Conservation (phyloP, 352 stramenopile genomes). For the Peronospora destructor region DNA sequence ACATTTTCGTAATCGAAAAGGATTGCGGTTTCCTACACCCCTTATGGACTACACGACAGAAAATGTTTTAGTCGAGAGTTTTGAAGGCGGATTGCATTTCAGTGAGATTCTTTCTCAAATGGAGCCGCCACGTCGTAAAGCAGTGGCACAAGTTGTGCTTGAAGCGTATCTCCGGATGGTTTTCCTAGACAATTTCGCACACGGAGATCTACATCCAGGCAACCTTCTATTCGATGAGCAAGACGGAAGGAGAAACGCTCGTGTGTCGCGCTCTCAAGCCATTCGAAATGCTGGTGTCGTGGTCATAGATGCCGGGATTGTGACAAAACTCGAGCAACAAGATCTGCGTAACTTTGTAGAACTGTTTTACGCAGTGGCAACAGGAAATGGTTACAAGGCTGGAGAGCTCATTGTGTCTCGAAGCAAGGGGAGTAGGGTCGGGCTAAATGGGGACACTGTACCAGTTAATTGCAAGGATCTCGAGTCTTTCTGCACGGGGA, state of each 20-base stretch:
- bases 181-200: slow-evolving; percentile 93
- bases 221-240: slow-evolving; percentile 81
- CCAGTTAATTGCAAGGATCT: slow-evolving; percentile 56
- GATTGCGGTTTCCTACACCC: slow-evolving; percentile 68
- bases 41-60: slow-evolving; percentile 67
- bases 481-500: slow-evolving; percentile 62
- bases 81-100: slow-evolving; percentile 76
- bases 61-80: slow-evolving; percentile 89
- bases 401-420: slow-evolving; percentile 68
- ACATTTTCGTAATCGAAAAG: slow-evolving; percentile 62
- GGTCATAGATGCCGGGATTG: slow-evolving; percentile 80
- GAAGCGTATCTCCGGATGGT: slow-evolving; percentile 91
- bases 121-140: slow-evolving; percentile 45
- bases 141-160: slow-evolving; percentile 69
- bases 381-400: slow-evolving; percentile 71
- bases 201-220: slow-evolving; percentile 89
- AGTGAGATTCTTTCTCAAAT: slow-evolving; percentile 49
- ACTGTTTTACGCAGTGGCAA: slow-evolving; percentile 78
- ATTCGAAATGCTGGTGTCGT: slow-evolving; percentile 44
- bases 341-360: slow-evolving; percentile 83
- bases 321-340: slow-evolving; percentile 65
- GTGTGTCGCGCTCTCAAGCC: slow-evolving; percentile 19
- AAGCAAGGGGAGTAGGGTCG: slow-evolving; percentile 37
- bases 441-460: slow-evolving; percentile 22
- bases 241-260: slow-evolving; percentile 3